Evolutionary conservation across 2,329 filamentous ascomycete species (phyloP), one percentile per base, ranked within the genome.

Genomic region (Claviceps monticola): DNA sequence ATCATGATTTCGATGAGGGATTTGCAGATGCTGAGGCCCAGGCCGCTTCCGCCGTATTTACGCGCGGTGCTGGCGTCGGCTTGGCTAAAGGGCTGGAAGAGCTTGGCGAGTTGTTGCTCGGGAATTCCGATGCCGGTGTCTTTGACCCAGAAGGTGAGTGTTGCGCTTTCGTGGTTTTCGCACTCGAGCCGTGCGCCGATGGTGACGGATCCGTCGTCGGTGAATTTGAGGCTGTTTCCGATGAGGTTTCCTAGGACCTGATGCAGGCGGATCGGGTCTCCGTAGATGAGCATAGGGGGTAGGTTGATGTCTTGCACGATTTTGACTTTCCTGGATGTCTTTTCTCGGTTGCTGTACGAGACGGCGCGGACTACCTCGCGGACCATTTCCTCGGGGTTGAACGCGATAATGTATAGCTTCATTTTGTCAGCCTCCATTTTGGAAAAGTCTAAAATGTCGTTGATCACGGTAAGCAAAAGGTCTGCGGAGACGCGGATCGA

Each of bases 371-470:
- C 79, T 11, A 84, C 80, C 61, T 84, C 81, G 4, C 78, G 74
- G 39, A 84, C 74, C 76, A 83, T 82, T 61, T 83, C 80, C 57
- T 79, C 75, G 0, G 81, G 79, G 57, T 82, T 83, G 66, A 84
- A 84, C 7, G 79, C 79, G 51, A 82, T 82, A 54, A 83, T 76
- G 62, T 87, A 87, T 1, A 90, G 78, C 63, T 93, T 88, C 71
- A 95, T 83, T 64, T 88, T 84, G 59, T 90, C 87, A 2, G 86
- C 88, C 64, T 95, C 88, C 71, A 93, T 88, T 66, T 95, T 94
- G 29, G 89, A 95, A 64, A 95, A 94, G 67, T 97, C 91, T 4
- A 96, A 74, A 50, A 96, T 95, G 62, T 97, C 91, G 62, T 96
- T 96, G 69, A 96, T 96, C 47, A 96, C 88, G 0, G 89, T 93